Evolutionary conservation across 164 flowering plant species (phyloP).

Genomic region (Piper longum): DNA sequence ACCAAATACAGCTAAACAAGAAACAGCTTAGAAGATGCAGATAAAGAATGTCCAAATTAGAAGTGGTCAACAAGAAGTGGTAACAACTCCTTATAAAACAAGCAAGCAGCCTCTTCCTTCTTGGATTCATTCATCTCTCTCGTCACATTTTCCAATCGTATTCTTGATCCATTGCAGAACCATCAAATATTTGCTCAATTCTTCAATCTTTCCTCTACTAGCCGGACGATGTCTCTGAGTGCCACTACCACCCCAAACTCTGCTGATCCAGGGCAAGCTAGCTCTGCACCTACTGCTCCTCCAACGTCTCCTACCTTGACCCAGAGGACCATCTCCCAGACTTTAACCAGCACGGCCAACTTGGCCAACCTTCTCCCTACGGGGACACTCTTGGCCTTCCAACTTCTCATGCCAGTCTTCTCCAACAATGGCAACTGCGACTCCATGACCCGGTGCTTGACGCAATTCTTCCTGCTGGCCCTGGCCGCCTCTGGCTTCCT

Average conservation of each 20-base stretch:
- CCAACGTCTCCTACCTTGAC: slow-evolving; percentile 7
- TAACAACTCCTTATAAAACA: slow-evolving; percentile 1
- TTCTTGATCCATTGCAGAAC: not conserved
- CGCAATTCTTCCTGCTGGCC: slow-evolving; percentile 15
- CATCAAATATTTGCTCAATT: too few species aligned
- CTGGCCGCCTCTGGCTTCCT: slow-evolving; percentile 36
- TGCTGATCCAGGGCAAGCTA: not conserved
- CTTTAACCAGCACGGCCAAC: slow-evolving; percentile 33
- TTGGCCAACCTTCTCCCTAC: slow-evolving; percentile 66
- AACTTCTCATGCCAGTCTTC: slow-evolving; percentile 35
- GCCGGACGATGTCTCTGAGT: slow-evolving; percentile 15
- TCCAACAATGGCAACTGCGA: slow-evolving; percentile 41
- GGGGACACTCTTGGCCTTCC: slow-evolving; percentile 47
- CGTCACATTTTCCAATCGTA: not conserved
- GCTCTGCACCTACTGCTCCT: not conserved
- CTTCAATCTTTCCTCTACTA: not conserved
- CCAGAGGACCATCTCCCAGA: slow-evolving; percentile 31
- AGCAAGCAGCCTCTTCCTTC: not conserved
- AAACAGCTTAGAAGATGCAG: too few species aligned
- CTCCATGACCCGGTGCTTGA: slow-evolving; percentile 21
- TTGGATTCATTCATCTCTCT: not conserved
- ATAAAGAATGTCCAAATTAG: too few species aligned
- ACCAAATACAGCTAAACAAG: too few species aligned
- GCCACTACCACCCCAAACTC: slow-evolving; percentile 6
- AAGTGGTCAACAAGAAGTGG: not conserved